Base-by-base conservation (phyloP, 225 moss, liverwort and hornwort species). In the Thuidium tamariscinum region DNA sequence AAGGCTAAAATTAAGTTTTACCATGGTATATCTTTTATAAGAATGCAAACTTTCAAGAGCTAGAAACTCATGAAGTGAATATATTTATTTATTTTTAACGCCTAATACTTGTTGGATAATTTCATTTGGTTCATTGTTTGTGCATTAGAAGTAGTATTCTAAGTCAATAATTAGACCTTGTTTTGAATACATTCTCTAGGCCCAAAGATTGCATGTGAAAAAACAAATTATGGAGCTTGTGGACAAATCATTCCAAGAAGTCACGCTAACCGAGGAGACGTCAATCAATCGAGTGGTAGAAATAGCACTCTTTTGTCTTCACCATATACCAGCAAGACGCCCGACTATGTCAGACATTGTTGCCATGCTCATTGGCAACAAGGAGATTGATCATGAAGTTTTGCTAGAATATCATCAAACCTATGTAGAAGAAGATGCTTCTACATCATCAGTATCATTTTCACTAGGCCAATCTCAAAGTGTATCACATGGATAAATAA, bases 231-330 rank as follows among this genome's bases (percentile, higher is more conserved):
- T 8, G 6, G 44, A 72, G 26, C 8, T 83, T 25, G 34, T 83
- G 19, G 72, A 73, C 17, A 83, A 83, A 73, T 72, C 73, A 16
- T 32, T 60, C 10, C 60, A 73, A 46, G 83, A 83, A 17, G 2
- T 60, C 26, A 60, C 46, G 0, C 6, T 6, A 4, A 25, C 3
- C 0, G 72, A 83, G 21, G 57, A 72, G 7, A 23, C 4, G 2
- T 26, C 46, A 60, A 83, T 83, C 56, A 60, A 46, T 18, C 55
- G 26, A 8, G 83, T 72, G 60, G 23, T 83, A 13, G 83, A 59
- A 60, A 9, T 83, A 23, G 83, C 48, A 5, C 83, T 83, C 16
- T 60, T 46, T 9, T 83, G 83, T 60, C 37, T 83, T 23, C 73
- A 83, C 27, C 83, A 83, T 73, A 1, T 60, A n/a, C 5, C 83